Evolutionary conservation across 306 rosid genomes (phyloP), one percentile per base, ranked within the genome.

Genomic region (Castanopsis chinensis): DNA sequence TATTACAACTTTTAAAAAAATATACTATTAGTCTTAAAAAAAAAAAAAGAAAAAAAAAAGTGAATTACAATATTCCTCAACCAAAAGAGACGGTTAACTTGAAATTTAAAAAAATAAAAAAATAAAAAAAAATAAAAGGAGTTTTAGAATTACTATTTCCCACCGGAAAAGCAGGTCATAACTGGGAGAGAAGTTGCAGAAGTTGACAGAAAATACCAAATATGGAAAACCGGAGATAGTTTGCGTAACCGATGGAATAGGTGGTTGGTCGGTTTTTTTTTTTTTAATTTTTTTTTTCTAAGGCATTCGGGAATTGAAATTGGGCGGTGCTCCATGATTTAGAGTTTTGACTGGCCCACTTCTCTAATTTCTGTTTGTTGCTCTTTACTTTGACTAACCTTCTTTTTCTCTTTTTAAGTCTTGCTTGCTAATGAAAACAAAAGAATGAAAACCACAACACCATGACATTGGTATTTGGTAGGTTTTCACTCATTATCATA

Each of bases 111-210:
- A 25, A 37, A 37, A 35, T 33, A 6, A 37, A 35, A 35, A 5
- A 32, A 30, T 32, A 32, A 32, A 32, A 32, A 32, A 32, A 32
- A 6, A 37, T 37, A 37, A 37, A 7, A 11, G 45, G 45, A 37
- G 11, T 37, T 37, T 37, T 37, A 7, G 45, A 37, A 37, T 37
- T 37, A 37, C 11, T 58, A 69, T 49, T 52, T 9, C 3, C 69
- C 49, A 43, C 78, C 75, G 78, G 68, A 43, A 73, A 80, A 81
- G 74, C 25, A 74, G 78, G 75, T 77, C 73, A 1, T 35, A 74
- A 84, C 82, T 20, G 17, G 23, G 70, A 2, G 9, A 63, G 75
- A n/a, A 76, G 80, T 17, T 65, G 57, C 59, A 41, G 20, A 25
- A 73, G 13, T 33, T 33, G 72, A 67, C 32, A 41, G 33, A 35